Evolutionary conservation across 148 eudicot species (phyloP), one percentile per base, ranked within the genome.

Genomic region (Silene latifolia): DNA sequence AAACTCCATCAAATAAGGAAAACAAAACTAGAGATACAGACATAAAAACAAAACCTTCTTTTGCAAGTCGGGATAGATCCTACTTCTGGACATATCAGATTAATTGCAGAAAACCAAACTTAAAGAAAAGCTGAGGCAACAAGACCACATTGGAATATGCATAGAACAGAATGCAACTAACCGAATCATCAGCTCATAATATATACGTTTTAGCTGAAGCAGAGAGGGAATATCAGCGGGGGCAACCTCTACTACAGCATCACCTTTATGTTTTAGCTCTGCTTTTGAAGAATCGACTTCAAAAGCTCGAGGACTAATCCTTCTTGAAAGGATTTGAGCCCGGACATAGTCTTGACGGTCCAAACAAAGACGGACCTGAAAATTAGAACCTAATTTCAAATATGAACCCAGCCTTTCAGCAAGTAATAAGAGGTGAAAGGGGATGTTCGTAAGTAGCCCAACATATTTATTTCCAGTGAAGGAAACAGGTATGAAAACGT

Each of bases 271-370:
- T 72, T 89, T 90, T 72, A 90, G 88, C 90, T 90, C 91, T 69
- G 89, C 96, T 80, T 94, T 91, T 54, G 93, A 81, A 29, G 91
- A 69, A 82, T 86, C 90, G 73, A 85, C 85, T 78, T 94, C 92
- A 85, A 94, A 94, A 69, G 87, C 98, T 79, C 96, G 87, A 12
- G 98, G 90, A 83, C 91, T 91, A 8, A 94, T 90, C 80, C 88
- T 91, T 74, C 96, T 88, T 2, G 98, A 91, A 56, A 94, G 98
- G 57, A 91, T 94, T 76, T 94, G 98, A 65, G 96, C 98, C 64
- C 98, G 93, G 6, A 94, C 91, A 76, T 87, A 94, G 79, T 91
- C 96, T 79, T 86, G 87, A 72, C 91, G 90, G 72, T 94, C 98
- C 81, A 94, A 83, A 77, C 98, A 94, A 69, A 91, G 84, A 51